These are phyloP conservation scores for Dichotomopilus funicola DNA, from an alignment of 2,329 filamentous ascomycete genomes.

Conservation along the genomic window DNA sequence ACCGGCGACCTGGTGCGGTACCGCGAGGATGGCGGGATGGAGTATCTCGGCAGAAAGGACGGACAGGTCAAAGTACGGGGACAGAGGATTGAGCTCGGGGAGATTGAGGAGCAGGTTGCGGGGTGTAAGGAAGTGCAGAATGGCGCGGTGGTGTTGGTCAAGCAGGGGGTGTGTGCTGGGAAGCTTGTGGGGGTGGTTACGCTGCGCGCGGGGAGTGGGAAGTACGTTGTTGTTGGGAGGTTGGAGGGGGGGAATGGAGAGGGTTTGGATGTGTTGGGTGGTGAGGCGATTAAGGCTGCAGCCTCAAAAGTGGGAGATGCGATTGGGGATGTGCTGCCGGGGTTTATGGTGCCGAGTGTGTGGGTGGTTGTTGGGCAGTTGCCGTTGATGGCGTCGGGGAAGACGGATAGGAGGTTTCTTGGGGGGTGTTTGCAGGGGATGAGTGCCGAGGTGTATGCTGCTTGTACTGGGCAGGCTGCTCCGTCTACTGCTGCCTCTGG, in stretches of 20 bases:
- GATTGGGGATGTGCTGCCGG: slow-evolving; percentile 9
- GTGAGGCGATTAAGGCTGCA: not conserved
- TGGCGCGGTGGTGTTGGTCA: slow-evolving; percentile 4
- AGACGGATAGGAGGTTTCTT: slow-evolving; percentile 24
- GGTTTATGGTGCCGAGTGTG: slow-evolving; percentile 22
- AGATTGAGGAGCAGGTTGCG: slow-evolving; percentile 37
- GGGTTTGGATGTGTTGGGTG: not conserved
- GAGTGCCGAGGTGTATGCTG: slow-evolving; percentile 26
- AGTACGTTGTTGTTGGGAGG: too few relatives aligned
- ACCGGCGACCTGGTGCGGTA: slow-evolving; percentile 30
- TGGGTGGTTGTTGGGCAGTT: slow-evolving; percentile 24
- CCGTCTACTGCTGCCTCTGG: slow-evolving; percentile 26
- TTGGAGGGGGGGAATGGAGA: not conserved
- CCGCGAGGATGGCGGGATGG: slow-evolving; percentile 19
- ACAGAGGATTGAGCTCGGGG: slow-evolving; percentile 30
- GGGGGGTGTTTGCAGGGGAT: slow-evolving; percentile 37
- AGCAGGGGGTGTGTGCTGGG: slow-evolving; percentile 3
- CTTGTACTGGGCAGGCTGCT: slow-evolving; percentile 11
- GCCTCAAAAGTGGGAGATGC: slow-evolving; percentile 3
- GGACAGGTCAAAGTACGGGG: slow-evolving; percentile 22
- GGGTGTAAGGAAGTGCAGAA: slow-evolving; percentile 25
- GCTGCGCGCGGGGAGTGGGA: not conserved
- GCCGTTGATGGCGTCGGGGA: slow-evolving; percentile 23
- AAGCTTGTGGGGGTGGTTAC: slow-evolving; percentile 8
- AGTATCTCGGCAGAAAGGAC: slow-evolving; percentile 21